These are phyloP conservation scores for Coffea eugenioides DNA, from an alignment of 257 asterid species.

Conservation along the genomic window DNA sequence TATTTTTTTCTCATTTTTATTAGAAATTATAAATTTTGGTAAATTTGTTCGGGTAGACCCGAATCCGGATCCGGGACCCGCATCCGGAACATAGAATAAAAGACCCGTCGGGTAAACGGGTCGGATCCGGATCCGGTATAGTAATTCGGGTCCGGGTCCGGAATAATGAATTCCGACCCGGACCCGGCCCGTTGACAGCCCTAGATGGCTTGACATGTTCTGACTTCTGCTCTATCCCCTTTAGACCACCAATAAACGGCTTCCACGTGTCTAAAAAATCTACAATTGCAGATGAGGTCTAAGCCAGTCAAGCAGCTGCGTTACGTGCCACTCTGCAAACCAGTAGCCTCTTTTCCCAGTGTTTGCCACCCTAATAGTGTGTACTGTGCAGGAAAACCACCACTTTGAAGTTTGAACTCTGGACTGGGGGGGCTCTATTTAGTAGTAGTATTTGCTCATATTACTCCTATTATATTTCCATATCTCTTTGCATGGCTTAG, in stretches of 20 bases:
- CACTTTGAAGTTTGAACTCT: background rate
- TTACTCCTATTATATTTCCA: background rate
- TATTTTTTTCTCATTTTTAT: too few species aligned
- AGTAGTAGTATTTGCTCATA: background rate
- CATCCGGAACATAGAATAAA: too few species aligned
- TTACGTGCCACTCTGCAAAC: constrained; percentile 11
- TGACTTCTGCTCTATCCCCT: constrained; percentile 2
- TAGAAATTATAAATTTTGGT: too few species aligned
- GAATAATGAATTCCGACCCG: too few species aligned
- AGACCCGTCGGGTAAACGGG: too few species aligned
- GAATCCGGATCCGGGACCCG: too few species aligned
- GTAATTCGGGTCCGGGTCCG: too few species aligned
- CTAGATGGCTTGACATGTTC: background rate
- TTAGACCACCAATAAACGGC: constrained; percentile 10
- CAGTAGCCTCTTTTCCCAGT: background rate
- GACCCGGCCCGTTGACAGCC: too few species aligned
- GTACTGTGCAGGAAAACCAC: background rate
- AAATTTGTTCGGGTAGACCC: too few species aligned
- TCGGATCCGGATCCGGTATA: too few species aligned
- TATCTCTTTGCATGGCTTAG: background rate
- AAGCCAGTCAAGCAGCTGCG: constrained; percentile 17
- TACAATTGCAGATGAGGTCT: constrained; percentile 10
- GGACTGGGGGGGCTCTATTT: background rate
- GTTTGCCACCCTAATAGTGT: too few species aligned
- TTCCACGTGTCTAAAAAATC: constrained; percentile 26